phyloP scores from a whole-genome alignment of 1,284 basidiomycete species.

The Ganoderma sp. region DNA sequence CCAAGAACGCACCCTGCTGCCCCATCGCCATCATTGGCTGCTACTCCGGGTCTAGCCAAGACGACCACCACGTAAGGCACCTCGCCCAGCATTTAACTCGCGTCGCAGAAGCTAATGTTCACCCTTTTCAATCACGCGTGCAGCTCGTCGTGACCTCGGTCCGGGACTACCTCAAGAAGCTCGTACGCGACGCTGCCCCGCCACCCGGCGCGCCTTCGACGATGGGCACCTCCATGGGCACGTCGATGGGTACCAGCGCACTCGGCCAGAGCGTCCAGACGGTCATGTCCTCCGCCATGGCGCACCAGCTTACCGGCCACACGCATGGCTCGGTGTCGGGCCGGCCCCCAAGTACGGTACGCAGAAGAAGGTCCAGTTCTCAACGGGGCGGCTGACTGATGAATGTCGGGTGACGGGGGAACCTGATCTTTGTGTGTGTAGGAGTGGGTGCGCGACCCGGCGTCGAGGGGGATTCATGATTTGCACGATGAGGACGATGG shows the following conservation, averaged over 20 bases:
- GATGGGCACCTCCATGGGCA: conserved; percentile 33
- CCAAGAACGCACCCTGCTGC: conserved; percentile 78
- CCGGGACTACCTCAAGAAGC: conserved; percentile 72
- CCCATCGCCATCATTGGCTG: conserved; percentile 80
- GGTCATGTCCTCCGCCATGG: conserved; percentile 21
- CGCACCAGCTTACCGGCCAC: conserved; percentile 22
- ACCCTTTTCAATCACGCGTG: no score
- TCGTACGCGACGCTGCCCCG: conserved; percentile 46
- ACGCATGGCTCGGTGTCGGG: conserved; percentile 10
- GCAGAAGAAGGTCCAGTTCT: conserved; percentile 30
- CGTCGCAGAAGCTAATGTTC: background rate
- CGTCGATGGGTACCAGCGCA: conserved; percentile 31
- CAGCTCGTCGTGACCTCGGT: conserved; percentile 71
- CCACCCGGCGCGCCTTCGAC: conserved; percentile 29
- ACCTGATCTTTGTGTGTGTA: conserved; percentile 5
- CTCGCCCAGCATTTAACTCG: background rate
- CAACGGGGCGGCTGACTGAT: conserved; percentile 24
- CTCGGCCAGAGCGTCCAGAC: conserved; percentile 30
- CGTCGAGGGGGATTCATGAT: conserved; percentile 21
- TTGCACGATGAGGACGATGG: conserved; percentile 25
- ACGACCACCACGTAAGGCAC: conserved; percentile 73
- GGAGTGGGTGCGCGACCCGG: conserved; percentile 31
- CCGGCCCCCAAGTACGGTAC: conserved; percentile 32
- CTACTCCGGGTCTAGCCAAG: conserved; percentile 80
- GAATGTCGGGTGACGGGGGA: background rate